Evolutionary conservation across 352 stramenopile genomes (phyloP), one percentile per base, ranked within the genome.

Genomic region (Pythium folliculosum): DNA sequence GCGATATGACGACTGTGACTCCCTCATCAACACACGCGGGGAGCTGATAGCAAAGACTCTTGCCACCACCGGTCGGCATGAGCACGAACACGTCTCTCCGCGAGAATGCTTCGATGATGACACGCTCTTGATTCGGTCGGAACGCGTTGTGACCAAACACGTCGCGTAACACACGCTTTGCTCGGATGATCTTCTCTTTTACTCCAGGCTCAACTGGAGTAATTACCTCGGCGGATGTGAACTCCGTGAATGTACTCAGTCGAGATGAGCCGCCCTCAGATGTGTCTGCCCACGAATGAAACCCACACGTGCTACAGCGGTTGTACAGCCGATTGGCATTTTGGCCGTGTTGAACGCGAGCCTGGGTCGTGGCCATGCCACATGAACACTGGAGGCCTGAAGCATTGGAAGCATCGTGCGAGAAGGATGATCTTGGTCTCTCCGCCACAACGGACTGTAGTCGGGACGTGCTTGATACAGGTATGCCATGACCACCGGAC

Each of bases 61-160:
- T 99, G 19, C 98, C 98, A 50, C 97, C 97, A 43, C 98, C 98
- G 16, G 98, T 99, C 12, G 97, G 97, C 97, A 99, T 99, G 12
- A 99, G 78, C 13, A 99, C 96, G 71, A 99, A 99, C 21, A 99
- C 94, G 77, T 99, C 98, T 21, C 84, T 77, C 12, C 91, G 81
- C 52, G 78, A 72, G 69, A 99, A 93, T 25, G 95, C 86, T 56
- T 95, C 86, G 78, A 97, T 82, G 52, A 99, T 93, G 51, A 99
- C 90, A 35, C 96, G 82, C 56, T 98, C 82, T 83, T 99, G 98
- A 55, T 97, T 97, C 14, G 86, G 80, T 37, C 97, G 94, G 77
- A 99, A 99, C 7, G 83, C 81, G 48, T 90, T 87, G 84, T 99
- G 97, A 22, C 96, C 97, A 81, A 99, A 99, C 35, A 98, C 81